phyloP scores from a whole-genome alignment of 2,329 filamentous ascomycete species.

The Aspergillus pseudonomiae region DNA sequence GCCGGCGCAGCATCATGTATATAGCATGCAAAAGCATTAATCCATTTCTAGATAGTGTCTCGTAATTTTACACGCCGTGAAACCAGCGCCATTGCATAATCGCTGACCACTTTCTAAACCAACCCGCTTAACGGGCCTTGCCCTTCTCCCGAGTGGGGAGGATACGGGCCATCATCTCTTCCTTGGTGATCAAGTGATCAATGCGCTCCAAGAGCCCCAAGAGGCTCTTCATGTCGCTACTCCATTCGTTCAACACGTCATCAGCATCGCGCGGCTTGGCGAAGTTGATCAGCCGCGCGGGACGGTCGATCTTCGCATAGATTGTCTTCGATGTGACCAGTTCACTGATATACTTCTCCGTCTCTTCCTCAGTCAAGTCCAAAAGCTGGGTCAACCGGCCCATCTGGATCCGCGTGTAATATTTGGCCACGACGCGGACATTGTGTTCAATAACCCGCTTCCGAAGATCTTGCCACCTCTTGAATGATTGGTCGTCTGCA shows the following conservation, averaged over 20 bases:
- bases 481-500: constrained; percentile 76
- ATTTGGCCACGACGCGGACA: constrained; percentile 94
- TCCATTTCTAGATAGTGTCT: constrained; percentile 29
- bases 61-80: constrained; percentile 35
- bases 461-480: constrained; percentile 90
- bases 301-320: constrained; percentile 94
- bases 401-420: constrained; percentile 97
- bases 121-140: constrained; percentile 37
- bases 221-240: constrained; percentile 94
- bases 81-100: constrained; percentile 16
- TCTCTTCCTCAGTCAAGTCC: constrained; percentile 91
- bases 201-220: constrained; percentile 85
- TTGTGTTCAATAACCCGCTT: constrained; percentile 99
- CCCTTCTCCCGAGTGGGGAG: constrained; percentile 60
- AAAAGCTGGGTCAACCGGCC: constrained; percentile 85
- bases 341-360: constrained; percentile 98
- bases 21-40: constrained; percentile 14
- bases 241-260: constrained; percentile 98
- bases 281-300: constrained; percentile 88
- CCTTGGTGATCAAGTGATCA: constrained; percentile 97
- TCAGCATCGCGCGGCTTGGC: constrained; percentile 93
- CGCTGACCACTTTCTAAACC: constrained; percentile 11
- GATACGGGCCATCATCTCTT: constrained; percentile 99
- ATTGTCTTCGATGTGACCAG: constrained; percentile 97
- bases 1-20: background rate